A percentile compares a stretch with the other conserved stretches of the same genome.
These are phyloP conservation scores for Arthrocladium fulminans DNA, from an alignment of 2,329 filamentous ascomycete genomes.

Conservation along the genomic window DNA sequence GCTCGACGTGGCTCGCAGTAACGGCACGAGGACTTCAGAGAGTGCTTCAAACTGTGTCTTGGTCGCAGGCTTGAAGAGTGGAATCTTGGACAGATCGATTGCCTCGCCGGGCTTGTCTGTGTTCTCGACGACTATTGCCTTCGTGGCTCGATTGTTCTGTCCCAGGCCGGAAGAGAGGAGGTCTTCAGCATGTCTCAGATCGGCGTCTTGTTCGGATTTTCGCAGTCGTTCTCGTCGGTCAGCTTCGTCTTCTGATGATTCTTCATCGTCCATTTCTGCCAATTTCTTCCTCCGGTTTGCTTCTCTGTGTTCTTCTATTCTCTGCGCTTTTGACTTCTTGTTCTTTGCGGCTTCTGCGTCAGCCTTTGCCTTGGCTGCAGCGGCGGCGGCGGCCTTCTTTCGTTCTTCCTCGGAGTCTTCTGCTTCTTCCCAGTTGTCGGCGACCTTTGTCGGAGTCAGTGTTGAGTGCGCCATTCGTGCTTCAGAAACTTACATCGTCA, in stretches of 20 bases:
- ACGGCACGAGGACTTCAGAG: slow-evolving; percentile 67
- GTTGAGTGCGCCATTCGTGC: not conserved
- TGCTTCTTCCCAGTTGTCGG: slow-evolving; percentile 93
- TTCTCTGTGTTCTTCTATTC: slow-evolving; percentile 70
- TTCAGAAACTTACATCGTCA: slow-evolving; percentile 53
- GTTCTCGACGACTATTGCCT: slow-evolving; percentile 60
- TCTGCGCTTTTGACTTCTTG: slow-evolving; percentile 82
- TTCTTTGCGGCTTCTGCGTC: slow-evolving; percentile 78
- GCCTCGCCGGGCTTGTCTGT: slow-evolving; percentile 64
- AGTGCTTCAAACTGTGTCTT: slow-evolving; percentile 79
- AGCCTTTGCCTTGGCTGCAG: slow-evolving; percentile 77
- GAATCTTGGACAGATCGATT: slow-evolving; percentile 69
- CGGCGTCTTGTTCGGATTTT: slow-evolving; percentile 73
- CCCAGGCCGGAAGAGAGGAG: slow-evolving; percentile 72
- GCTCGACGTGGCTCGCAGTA: slow-evolving; percentile 66
- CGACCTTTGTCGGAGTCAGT: slow-evolving; percentile 51
- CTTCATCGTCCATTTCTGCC: slow-evolving; percentile 49
- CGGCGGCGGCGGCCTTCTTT: slow-evolving; percentile 84
- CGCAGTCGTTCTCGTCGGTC: slow-evolving; percentile 65
- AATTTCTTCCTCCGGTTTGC: slow-evolving; percentile 51
- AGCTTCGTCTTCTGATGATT: slow-evolving; percentile 60
- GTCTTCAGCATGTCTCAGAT: slow-evolving; percentile 82
- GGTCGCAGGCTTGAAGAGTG: slow-evolving; percentile 80
- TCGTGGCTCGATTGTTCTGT: slow-evolving; percentile 59
- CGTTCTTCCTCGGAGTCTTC: slow-evolving; percentile 96